These are phyloP conservation scores for Amniculicola lignicola DNA, from an alignment of 495 filamentous ascomycete genomes.

Conservation along the genomic window DNA sequence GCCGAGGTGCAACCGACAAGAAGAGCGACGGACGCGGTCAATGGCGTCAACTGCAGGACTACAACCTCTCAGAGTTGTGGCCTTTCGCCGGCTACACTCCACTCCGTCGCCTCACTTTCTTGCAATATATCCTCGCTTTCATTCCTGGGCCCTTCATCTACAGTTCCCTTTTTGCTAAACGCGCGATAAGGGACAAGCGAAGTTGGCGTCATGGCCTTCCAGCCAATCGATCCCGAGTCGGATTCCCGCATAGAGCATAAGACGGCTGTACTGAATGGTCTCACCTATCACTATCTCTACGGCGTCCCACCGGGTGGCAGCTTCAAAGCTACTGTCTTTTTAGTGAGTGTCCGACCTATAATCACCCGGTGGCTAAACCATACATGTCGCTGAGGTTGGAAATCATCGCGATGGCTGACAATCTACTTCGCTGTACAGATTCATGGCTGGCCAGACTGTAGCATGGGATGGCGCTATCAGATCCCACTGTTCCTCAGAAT, in stretches of 20 bases:
- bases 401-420: constrained; percentile 2
- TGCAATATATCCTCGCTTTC: constrained; percentile 38
- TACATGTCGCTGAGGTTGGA: constrained; percentile 1
- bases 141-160: constrained; percentile 15
- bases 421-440: constrained; percentile 41
- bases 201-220: constrained; percentile 47
- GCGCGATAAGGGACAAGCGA: constrained; percentile 16
- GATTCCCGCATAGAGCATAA: constrained; percentile 64
- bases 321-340: constrained; percentile 61
- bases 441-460: constrained; percentile 67
- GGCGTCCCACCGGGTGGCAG: constrained; percentile 54
- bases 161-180: constrained; percentile 36
- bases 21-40: no score
- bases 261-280: constrained; percentile 58
- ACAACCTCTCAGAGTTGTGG: no score
- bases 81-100: no score
- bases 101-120: no score
- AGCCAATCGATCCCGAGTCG: constrained; percentile 58
- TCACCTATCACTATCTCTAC: constrained; percentile 68
- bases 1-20: no score
- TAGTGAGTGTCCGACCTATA: constrained; percentile 46
- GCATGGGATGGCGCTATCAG: constrained; percentile 75
- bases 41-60: no score
- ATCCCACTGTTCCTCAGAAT: constrained; percentile 70
- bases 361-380: constrained; percentile 20